A percentile compares a stretch with the other conserved stretches of the same genome.
Evolutionary conservation across 2,329 filamentous ascomycete species (phyloP).

Genomic region (Phialemonium atrogriseum): DNA sequence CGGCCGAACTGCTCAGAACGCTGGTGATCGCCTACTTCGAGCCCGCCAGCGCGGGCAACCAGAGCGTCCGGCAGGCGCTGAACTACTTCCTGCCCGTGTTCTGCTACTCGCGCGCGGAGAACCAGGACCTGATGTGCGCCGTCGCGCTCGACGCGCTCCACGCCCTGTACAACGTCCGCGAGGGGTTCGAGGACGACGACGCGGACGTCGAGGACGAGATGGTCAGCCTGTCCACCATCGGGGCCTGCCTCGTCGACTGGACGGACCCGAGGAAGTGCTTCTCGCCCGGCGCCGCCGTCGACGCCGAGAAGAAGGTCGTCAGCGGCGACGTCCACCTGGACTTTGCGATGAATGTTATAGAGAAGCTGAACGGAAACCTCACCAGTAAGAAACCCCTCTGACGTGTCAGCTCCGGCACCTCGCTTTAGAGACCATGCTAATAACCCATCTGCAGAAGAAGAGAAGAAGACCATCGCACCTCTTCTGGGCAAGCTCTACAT

Average conservation of each 20-base stretch:
- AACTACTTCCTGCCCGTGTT: conserved; percentile 95
- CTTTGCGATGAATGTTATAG: conserved; percentile 69
- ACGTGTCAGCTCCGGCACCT: neutral
- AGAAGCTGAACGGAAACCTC: conserved; percentile 58
- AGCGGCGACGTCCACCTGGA: conserved; percentile 75
- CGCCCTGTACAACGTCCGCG: conserved; percentile 63
- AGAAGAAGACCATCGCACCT: conserved; percentile 72
- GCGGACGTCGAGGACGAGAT: conserved; percentile 69
- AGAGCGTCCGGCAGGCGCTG: conserved; percentile 74
- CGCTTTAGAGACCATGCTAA: conserved; percentile 17
- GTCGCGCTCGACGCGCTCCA: conserved; percentile 70
- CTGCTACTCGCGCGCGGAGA: conserved; percentile 75
- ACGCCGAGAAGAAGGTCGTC: conserved; percentile 54
- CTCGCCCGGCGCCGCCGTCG: conserved; percentile 34
- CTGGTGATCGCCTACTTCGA: conserved; percentile 86
- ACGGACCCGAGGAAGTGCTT: conserved; percentile 81
- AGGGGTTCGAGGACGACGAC: conserved; percentile 66
- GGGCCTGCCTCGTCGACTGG: conserved; percentile 84
- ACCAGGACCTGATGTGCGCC: conserved; percentile 71
- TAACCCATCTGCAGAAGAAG: conserved; percentile 52
- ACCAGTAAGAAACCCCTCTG: conserved; percentile 46
- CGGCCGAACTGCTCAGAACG: conserved; percentile 70
- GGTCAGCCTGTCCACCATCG: conserved; percentile 70
- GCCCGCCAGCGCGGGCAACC: conserved; percentile 70
- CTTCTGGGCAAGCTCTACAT: conserved; percentile 80